Conservation (phyloP, 2,329 filamentous ascomycete species). For the Pezicula radicicola region DNA sequence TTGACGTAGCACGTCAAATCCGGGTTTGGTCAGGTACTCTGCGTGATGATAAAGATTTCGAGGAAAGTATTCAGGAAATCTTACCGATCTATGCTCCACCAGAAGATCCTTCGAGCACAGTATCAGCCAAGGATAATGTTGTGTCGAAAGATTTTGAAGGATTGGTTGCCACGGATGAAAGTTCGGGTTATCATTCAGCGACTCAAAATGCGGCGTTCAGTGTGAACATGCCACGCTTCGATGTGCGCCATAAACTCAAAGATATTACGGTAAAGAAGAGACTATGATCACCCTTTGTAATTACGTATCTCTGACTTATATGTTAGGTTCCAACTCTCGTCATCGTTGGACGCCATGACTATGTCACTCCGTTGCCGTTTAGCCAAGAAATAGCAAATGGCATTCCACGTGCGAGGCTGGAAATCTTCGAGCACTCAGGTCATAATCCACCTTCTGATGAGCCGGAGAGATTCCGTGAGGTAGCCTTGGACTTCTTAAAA, state of each 20-base stretch:
- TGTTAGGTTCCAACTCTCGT: neutral
- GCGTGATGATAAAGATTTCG: conserved; percentile 2
- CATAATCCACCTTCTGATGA: conserved; percentile 1
- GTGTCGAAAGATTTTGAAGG: neutral
- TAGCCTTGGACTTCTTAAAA: neutral
- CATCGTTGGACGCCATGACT: conserved; percentile 3
- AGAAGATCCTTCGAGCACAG: neutral
- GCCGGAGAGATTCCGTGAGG: neutral
- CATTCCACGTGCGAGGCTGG: neutral
- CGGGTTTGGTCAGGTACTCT: conserved; percentile 2
- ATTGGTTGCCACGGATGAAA: neutral
- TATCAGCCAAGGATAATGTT: neutral
- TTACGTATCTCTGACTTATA: neutral
- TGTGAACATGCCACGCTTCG: conserved; percentile 1
- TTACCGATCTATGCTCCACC: conserved; percentile 1
- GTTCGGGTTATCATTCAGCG: neutral
- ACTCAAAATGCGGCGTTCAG: conserved; percentile 1
- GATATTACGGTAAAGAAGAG: neutral
- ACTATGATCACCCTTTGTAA: neutral
- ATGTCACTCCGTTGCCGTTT: neutral
- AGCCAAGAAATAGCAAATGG: conserved; percentile 1
- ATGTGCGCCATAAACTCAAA: conserved; percentile 2
- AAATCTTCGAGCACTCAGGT: conserved; percentile 4
- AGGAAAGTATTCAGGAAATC: neutral
- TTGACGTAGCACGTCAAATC: conserved; percentile 2